These are phyloP conservation scores for Collybia sp. DNA, from an alignment of 768 basidiomycete species.

Conservation along the genomic window DNA sequence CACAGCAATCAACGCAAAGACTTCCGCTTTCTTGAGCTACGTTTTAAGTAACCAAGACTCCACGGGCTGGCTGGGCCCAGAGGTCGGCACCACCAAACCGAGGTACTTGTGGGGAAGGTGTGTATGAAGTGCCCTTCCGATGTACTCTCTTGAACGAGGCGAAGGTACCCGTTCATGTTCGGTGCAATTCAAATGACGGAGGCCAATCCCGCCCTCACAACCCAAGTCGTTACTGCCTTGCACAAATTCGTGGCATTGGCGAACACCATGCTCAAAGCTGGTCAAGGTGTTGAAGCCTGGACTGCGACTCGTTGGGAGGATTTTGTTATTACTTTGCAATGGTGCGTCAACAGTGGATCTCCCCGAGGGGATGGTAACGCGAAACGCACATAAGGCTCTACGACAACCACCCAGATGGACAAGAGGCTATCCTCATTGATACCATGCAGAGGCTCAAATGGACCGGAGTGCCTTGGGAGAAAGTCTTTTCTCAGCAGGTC, in stretches of 20 bases:
- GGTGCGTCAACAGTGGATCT: constrained; percentile 27
- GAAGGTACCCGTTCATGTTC: constrained; percentile 54
- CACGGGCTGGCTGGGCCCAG: constrained; percentile 54
- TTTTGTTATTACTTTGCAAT: constrained; percentile 51
- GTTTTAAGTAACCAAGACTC: constrained; percentile 47
- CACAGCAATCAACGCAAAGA: constrained; percentile 39
- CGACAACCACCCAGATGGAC: constrained; percentile 44
- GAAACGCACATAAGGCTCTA: constrained; percentile 34
- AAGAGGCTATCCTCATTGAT: constrained; percentile 43
- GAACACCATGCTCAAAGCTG: constrained; percentile 49
- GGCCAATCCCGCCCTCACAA: constrained; percentile 35
- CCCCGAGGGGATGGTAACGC: neutral
- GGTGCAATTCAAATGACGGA: constrained; percentile 57
- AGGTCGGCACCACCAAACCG: constrained; percentile 47
- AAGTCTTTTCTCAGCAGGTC: constrained; percentile 43
- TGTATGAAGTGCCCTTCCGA: neutral
- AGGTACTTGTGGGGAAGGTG: constrained; percentile 52
- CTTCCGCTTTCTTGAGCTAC: constrained; percentile 43
- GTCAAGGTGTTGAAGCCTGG: constrained; percentile 51
- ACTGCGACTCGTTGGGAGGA: constrained; percentile 54
- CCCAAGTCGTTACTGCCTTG: constrained; percentile 41
- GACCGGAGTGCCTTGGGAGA: constrained; percentile 51
- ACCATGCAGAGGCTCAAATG: constrained; percentile 50
- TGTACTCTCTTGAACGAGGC: neutral
- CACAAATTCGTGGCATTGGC: constrained; percentile 50